Percentiles rank a stretch among this genome's conserved stretches.
These are phyloP conservation scores for Helicostylum pulchrum DNA, from an alignment of 192 early-diverging fungal genomes.

Conservation along the genomic window DNA sequence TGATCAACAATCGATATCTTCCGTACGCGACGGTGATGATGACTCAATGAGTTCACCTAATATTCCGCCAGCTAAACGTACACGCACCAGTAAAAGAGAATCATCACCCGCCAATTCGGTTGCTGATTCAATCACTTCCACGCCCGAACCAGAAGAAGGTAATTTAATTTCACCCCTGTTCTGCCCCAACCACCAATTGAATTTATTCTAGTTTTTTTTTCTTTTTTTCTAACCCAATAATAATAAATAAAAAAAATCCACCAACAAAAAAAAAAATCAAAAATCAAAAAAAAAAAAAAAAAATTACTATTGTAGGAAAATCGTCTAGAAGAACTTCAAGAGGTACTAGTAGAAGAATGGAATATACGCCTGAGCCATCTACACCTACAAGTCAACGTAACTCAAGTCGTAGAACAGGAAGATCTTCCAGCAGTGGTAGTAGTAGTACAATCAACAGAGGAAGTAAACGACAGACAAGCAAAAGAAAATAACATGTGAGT, in stretches of 20 bases:
- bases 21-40: not conserved
- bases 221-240: no score
- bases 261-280: not conserved
- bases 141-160: conserved; percentile 54
- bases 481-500: conserved; percentile 16
- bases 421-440: conserved; percentile 4
- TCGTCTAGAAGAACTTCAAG: conserved; percentile 17
- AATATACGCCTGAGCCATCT: conserved; percentile 28
- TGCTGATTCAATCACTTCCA: conserved; percentile 44
- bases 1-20: conserved; percentile 24
- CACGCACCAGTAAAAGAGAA: conserved; percentile 37
- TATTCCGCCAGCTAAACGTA: conserved; percentile 35
- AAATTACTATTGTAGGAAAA: conserved; percentile 23
- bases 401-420: conserved; percentile 8
- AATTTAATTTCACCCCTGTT: not conserved
- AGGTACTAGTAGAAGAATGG: conserved; percentile 17
- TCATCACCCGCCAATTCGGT: conserved; percentile 45
- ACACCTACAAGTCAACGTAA: conserved; percentile 2
- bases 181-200: no score
- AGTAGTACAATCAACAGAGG: conserved; percentile 7
- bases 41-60: conserved; percentile 24
- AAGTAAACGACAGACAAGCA: conserved; percentile 19
- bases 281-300: not conserved
- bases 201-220: no score
- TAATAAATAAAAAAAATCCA: not conserved